Evolutionary conservation across 345 rosid species (phyloP), one percentile per base, ranked within the genome.

Genomic region (Salix caprea): DNA sequence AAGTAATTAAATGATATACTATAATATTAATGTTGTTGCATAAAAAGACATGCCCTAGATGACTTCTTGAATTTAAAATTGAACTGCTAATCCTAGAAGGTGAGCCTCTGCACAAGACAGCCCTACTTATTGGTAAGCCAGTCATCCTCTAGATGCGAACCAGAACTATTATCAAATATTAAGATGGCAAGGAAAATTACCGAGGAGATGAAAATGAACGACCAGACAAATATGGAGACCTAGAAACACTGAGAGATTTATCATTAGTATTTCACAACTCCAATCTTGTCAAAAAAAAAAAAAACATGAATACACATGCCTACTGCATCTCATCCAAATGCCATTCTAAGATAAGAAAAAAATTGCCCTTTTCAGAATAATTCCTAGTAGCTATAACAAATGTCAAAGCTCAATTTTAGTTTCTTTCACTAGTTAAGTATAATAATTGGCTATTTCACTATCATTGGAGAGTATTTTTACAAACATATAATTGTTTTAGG

Each of bases 51-150:
- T 87, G 93, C 97, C 85, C 83, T 34, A 94, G 89, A 72, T 81
- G 73, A 80, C 94, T 91, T 85, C 90, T 82, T 3, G 93, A 91
- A 69, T 88, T 86, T 78, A 94, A 92, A 77, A 69, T 82, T 37
- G 91, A 80, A 80, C 78, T 84, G 85, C 92, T 87, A 77, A 73
- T 75, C 78, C 84, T 80, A 65, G 92, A 88, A 74, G 83, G 88
- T 7, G 87, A 82, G 64, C 80, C 80, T 65, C 93, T 91, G 85
- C 88, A 87, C 19, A 83, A 67, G 67, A 83, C 78, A 13, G 58
- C 39, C 37, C 67, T 46, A 26, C 9, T 42, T 61, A 56, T 9
- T n/a, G 65, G 15, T 74, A 62, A 77, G 71, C 69, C 66, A 26
- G 30, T 37, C 2, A 24, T 10, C 8, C 48, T 65, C 18, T 18